phyloP scores from a whole-genome alignment of 331 rosid genomes.

The Quercus tomentella region DNA sequence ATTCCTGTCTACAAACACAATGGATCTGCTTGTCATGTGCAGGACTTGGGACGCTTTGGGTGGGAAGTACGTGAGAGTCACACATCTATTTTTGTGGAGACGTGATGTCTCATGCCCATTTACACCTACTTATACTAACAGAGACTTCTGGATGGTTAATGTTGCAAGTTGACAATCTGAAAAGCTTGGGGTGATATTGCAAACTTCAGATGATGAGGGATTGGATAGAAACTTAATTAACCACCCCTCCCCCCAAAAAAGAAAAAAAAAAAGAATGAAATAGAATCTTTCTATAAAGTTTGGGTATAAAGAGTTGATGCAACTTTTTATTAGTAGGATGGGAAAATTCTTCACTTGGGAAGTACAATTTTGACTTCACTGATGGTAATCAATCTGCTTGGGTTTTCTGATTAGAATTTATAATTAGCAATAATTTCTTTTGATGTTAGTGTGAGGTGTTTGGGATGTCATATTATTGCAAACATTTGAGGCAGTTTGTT shows the following conservation, averaged over 20 bases:
- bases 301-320: background rate
- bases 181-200: background rate
- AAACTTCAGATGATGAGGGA: background rate
- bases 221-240: background rate
- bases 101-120: background rate
- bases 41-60: background rate
- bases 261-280: too few relatives aligned
- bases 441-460: background rate
- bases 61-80: background rate
- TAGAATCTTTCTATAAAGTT: background rate
- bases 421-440: background rate
- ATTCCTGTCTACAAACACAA: background rate
- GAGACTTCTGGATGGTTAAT: background rate
- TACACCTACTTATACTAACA: background rate
- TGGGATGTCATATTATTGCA: constrained; percentile 7
- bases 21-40: background rate
- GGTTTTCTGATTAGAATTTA: background rate
- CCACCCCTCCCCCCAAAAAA: too few relatives aligned
- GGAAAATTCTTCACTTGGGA: background rate
- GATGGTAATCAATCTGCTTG: background rate
- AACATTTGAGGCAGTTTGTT: constrained; percentile 3
- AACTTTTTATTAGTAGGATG: background rate
- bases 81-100: background rate
- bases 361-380: background rate
- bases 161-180: background rate